phyloP scores from a whole-genome alignment of 176 grass and related monocot species.

The Carex scoparia region DNA sequence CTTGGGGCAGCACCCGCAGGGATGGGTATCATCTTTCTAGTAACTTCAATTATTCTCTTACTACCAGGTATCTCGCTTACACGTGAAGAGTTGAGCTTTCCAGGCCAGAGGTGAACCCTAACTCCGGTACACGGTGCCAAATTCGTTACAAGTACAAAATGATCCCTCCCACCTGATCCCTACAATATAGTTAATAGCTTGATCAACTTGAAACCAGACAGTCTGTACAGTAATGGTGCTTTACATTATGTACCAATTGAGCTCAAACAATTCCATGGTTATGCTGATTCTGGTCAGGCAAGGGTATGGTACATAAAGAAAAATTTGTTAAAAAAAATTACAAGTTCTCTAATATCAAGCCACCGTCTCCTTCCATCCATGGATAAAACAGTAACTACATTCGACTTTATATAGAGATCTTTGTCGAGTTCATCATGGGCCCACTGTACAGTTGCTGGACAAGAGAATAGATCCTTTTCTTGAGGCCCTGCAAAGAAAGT shows the following conservation, averaged over 20 bases:
- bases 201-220: not conserved
- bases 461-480: conserved; percentile 51
- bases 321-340: conserved; percentile 30
- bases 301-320: conserved; percentile 10
- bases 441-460: conserved; percentile 66
- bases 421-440: conserved; percentile 79
- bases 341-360: conserved; percentile 90
- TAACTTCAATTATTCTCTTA: conserved; percentile 78
- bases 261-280: not conserved
- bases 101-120: conserved; percentile 90
- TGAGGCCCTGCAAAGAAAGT: conserved; percentile 50
- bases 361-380: conserved; percentile 97
- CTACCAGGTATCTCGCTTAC: conserved; percentile 44
- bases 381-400: conserved; percentile 72
- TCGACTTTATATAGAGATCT: conserved; percentile 86
- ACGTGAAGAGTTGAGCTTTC: conserved; percentile 41
- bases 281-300: not conserved
- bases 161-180: conserved; percentile 62
- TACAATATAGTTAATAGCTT: conserved; percentile 17
- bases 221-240: not conserved
- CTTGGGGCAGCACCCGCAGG: conserved; percentile 83
- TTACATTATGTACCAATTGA: conserved; percentile 1
- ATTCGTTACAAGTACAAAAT: conserved; percentile 98
- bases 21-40: conserved; percentile 81
- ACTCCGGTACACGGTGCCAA: conserved; percentile 92